Evolutionary conservation across 73 alveolate genomes (phyloP).

Genomic region (Paramecium sonneborni): DNA sequence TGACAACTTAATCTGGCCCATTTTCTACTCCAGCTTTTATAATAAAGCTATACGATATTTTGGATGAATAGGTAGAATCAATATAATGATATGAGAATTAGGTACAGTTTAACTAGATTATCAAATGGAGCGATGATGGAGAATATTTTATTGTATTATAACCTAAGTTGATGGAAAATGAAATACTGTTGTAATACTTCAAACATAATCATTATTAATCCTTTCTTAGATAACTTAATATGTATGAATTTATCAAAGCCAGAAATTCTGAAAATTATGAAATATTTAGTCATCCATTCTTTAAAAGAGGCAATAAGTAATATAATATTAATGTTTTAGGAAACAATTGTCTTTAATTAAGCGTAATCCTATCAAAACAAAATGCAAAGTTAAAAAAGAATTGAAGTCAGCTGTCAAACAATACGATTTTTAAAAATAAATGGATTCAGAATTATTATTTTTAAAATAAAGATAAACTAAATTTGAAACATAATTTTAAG

Average conservation of each 20-base stretch:
- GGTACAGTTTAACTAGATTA: not conserved
- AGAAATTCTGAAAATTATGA: constrained; percentile 23
- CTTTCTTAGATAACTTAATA: constrained; percentile 6
- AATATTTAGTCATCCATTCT: constrained; percentile 7
- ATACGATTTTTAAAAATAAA: not conserved
- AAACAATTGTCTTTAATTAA: not conserved
- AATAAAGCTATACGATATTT: not conserved
- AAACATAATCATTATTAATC: constrained; percentile 43
- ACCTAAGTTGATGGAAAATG: constrained; percentile 14
- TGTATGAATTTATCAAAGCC: constrained; percentile 41
- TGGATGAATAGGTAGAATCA: not conserved
- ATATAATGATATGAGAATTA: not conserved
- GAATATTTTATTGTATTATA: constrained; percentile 1
- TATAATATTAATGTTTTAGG: not conserved
- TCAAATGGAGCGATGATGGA: constrained; percentile 48
- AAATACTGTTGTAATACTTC: not conserved
- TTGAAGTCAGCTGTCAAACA: not conserved
- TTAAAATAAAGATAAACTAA: not conserved
- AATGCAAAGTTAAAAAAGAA: not conserved
- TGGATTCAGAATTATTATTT: not conserved
- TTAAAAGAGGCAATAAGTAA: constrained; percentile 41
- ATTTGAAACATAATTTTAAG: not conserved
- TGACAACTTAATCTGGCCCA: constrained; percentile 16
- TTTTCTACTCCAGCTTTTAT: constrained; percentile 41
- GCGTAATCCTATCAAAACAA: constrained; percentile 12